Percentiles rank a stretch among this genome's conserved stretches.
Conservation (phyloP, 176 grass and related monocot genomes). For the Avena atlantica region DNA sequence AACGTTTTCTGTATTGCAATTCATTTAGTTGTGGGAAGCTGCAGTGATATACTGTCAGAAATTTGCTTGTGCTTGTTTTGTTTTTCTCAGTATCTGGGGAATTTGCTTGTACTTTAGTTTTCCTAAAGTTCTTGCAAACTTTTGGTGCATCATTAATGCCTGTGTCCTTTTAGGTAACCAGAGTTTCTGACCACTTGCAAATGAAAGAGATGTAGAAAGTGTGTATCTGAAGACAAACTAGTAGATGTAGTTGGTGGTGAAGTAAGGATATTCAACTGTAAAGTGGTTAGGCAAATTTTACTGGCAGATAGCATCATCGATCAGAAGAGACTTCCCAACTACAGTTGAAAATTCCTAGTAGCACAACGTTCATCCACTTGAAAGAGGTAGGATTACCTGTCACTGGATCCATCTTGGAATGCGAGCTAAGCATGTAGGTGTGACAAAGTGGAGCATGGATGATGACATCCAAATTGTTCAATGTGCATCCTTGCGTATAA, state of each 20-base stretch:
- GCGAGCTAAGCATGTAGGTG: slow-evolving; percentile 42
- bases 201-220: slow-evolving; percentile 21
- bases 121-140: background rate
- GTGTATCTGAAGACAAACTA: slow-evolving; percentile 31
- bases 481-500: slow-evolving; percentile 12
- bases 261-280: slow-evolving; percentile 29
- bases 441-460: slow-evolving; percentile 15
- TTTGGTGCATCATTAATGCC: slow-evolving; percentile 24
- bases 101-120: background rate
- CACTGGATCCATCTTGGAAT: slow-evolving; percentile 38
- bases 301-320: background rate
- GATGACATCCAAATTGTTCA: slow-evolving; percentile 22
- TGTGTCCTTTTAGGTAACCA: background rate
- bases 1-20: background rate
- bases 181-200: slow-evolving; percentile 17
- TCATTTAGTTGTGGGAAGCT: slow-evolving; percentile 35
- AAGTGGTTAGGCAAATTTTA: slow-evolving; percentile 17
- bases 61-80: slow-evolving; percentile 12
- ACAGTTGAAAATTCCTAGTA: slow-evolving; percentile 24
- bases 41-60: slow-evolving; percentile 16
- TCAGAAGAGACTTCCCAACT: slow-evolving; percentile 46
- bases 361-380: slow-evolving; percentile 29
- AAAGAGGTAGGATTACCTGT: slow-evolving; percentile 32
- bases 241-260: slow-evolving; percentile 46
- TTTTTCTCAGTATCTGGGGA: background rate